These are phyloP conservation scores for Phytophthora lateralis DNA, from an alignment of 352 stramenopile genomes.

Conservation along the genomic window DNA sequence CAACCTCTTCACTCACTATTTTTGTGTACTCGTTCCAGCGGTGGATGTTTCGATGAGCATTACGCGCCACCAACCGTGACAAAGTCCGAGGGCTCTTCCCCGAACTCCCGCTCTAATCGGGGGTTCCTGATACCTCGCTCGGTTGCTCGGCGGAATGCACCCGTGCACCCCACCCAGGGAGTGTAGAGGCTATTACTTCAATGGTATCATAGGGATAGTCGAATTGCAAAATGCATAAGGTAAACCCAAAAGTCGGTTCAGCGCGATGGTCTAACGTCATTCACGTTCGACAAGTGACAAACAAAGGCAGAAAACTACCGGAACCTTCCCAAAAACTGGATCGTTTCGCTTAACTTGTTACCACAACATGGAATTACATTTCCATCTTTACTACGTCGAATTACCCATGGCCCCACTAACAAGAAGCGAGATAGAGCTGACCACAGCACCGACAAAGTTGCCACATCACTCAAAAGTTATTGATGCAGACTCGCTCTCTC, in stretches of 20 bases:
- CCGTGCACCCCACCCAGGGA: slow-evolving; percentile 49
- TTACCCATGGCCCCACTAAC: background rate
- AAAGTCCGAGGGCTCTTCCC: slow-evolving; percentile 37
- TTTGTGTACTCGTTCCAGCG: slow-evolving; percentile 24
- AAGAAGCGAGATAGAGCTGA: slow-evolving; percentile 13
- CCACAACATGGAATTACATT: background rate
- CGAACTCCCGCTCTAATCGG: slow-evolving; percentile 25
- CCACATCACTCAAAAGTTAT: slow-evolving; percentile 1
- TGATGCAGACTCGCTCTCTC: slow-evolving; percentile 24
- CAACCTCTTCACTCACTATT: background rate
- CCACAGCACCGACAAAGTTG: slow-evolving; percentile 6
- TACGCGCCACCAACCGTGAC: slow-evolving; percentile 46
- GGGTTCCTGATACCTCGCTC: slow-evolving; percentile 35
- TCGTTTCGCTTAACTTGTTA: slow-evolving; percentile 21
- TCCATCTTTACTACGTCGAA: background rate
- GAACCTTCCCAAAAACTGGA: slow-evolving; percentile 29
- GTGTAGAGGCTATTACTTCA: slow-evolving; percentile 9
- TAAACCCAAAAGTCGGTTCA: slow-evolving; percentile 1
- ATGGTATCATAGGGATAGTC: background rate
- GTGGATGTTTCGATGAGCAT: slow-evolving; percentile 60
- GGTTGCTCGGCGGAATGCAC: slow-evolving; percentile 46
- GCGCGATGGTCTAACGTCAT: slow-evolving; percentile 10
- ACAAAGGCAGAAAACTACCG: slow-evolving; percentile 11
- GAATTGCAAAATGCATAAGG: background rate
- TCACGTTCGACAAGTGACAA: background rate